Percentiles rank a stretch among this genome's conserved stretches.
These are phyloP conservation scores for Cordyceps tenuipes DNA, from an alignment of 2,329 filamentous ascomycete species.

Conservation along the genomic window DNA sequence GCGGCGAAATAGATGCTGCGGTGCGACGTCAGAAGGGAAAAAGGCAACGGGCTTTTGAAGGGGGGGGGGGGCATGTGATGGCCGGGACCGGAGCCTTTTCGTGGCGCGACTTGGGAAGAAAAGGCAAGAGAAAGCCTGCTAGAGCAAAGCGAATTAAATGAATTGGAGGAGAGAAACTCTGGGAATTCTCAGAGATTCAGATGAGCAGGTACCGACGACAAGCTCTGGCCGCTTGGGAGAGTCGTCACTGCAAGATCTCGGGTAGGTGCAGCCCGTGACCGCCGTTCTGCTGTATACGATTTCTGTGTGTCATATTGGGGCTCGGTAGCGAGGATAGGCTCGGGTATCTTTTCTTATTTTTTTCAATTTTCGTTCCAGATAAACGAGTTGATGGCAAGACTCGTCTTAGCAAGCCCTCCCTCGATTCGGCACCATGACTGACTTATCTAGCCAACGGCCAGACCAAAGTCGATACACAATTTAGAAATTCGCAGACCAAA, in stretches of 20 bases:
- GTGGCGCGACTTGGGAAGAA: background rate
- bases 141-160: background rate
- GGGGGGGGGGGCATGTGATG: too few species aligned
- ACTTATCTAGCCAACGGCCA: too few species aligned
- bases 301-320: background rate
- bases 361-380: too few species aligned
- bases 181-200: too few species aligned
- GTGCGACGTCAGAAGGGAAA: background rate
- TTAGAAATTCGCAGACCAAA: too few species aligned
- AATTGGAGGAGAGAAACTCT: background rate
- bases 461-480: too few species aligned
- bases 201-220: too few species aligned
- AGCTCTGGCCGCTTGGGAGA: background rate
- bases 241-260: background rate
- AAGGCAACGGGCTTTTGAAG: background rate
- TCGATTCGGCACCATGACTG: too few species aligned
- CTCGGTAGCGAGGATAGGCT: too few species aligned
- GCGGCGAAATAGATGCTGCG: background rate
- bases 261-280: background rate
- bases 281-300: background rate
- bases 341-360: too few species aligned
- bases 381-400: too few species aligned
- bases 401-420: too few species aligned
- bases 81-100: background rate
- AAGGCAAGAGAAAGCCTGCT: background rate